A percentile compares a stretch with the other conserved stretches of the same genome.
Conservation (phyloP, 495 filamentous ascomycete genomes). For the Immersiella caudata region DNA sequence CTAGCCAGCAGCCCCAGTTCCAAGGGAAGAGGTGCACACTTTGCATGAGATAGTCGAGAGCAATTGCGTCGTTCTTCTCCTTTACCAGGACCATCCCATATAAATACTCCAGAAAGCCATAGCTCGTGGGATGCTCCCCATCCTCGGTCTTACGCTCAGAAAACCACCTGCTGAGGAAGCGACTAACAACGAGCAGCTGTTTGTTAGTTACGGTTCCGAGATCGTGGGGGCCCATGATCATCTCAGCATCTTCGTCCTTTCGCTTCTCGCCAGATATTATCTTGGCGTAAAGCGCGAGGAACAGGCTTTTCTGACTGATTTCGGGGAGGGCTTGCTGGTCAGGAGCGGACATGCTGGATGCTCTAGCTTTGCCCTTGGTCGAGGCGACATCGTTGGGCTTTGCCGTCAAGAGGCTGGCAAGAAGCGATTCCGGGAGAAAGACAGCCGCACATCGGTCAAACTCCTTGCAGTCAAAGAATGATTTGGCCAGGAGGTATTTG, state of each 20-base stretch:
- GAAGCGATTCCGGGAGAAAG: conserved; percentile 75
- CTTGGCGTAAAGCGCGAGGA: conserved; percentile 89
- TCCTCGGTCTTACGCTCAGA: conserved; percentile 60
- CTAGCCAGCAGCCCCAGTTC: conserved; percentile 97
- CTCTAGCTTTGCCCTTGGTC: conserved; percentile 45
- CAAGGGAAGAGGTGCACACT: conserved; percentile 86
- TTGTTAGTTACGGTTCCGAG: conserved; percentile 80
- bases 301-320: conserved; percentile 88
- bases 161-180: conserved; percentile 80
- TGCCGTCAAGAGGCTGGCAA: conserved; percentile 60
- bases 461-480: conserved; percentile 94
- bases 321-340: conserved; percentile 32
- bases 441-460: conserved; percentile 92
- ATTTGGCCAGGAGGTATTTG: conserved; percentile 88
- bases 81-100: conserved; percentile 83
- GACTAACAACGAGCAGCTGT: conserved; percentile 72
- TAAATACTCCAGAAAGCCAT: conserved; percentile 96
- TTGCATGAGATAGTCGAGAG: conserved; percentile 77
- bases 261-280: conserved; percentile 93
- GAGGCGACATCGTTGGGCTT: conserved; percentile 50
- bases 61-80: conserved; percentile 82
- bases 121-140: conserved; percentile 60
- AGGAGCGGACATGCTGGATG: conserved; percentile 5
- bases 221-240: conserved; percentile 93
- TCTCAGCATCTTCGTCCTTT: conserved; percentile 94